Evolutionary conservation across 139 green algal species (phyloP).

Genomic region (Pleodorina starrii): DNA sequence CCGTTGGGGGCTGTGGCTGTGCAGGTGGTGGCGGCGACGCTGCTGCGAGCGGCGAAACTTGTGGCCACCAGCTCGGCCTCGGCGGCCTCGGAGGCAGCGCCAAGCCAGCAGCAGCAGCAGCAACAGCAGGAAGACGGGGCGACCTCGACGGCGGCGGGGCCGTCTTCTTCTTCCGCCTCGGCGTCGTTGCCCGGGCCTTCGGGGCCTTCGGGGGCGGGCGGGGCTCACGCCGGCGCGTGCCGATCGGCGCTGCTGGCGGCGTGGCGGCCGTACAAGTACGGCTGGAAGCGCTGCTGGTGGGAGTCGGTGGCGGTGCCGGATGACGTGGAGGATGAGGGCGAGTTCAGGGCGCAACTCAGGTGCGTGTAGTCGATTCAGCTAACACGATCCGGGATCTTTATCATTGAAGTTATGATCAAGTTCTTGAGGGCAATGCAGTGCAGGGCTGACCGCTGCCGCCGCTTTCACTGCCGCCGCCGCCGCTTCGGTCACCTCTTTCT

Average conservation of each 20-base stretch:
- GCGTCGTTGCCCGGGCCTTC: too few relatives aligned
- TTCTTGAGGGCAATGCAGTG: too few relatives aligned
- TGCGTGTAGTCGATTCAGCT: too few relatives aligned
- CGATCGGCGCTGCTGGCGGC: constrained; percentile 67
- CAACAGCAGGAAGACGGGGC: background rate
- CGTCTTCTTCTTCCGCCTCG: too few relatives aligned
- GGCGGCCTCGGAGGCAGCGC: too few relatives aligned
- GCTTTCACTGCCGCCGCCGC: too few relatives aligned
- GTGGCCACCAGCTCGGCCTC: too few relatives aligned
- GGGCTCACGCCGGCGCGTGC: constrained; percentile 1
- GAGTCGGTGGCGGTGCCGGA: constrained; percentile 80
- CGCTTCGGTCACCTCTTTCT: too few relatives aligned
- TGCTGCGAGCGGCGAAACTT: constrained; percentile 28
- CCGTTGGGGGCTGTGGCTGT: too few relatives aligned
- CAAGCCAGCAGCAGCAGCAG: constrained; percentile 1
- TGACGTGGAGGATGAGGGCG: constrained; percentile 72
- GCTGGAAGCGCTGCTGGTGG: constrained; percentile 93
- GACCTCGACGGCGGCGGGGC: background rate
- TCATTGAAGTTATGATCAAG: too few relatives aligned
- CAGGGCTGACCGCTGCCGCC: too few relatives aligned
- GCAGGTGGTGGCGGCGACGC: constrained; percentile 45
- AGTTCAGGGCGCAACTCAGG: constrained; percentile 72
- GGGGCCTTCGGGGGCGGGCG: constrained; percentile 26
- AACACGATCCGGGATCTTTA: too few relatives aligned
- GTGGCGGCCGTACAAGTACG: constrained; percentile 82